Conservation (phyloP, 345 rosid genomes). For the Eucalyptus regnans region DNA sequence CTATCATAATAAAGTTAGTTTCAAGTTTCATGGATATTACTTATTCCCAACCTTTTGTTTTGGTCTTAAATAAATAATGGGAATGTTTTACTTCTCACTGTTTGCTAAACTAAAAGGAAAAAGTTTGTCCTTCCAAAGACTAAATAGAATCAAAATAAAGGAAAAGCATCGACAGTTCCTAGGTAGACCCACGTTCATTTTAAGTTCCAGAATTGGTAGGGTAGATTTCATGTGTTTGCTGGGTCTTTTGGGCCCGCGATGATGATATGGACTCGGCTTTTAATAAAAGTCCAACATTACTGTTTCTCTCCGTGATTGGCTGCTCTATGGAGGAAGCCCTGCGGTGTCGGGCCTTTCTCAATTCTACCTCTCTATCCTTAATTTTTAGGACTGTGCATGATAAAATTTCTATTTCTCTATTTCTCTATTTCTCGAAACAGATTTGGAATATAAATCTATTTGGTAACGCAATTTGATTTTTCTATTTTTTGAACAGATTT, state of each 20-base stretch:
- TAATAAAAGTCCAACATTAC: not conserved
- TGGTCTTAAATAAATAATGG: not conserved
- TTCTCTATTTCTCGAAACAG: accelerated
- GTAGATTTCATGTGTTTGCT: not conserved
- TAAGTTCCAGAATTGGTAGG: accelerated
- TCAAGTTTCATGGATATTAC: accelerated
- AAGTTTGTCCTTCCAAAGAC: not conserved
- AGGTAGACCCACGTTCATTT: accelerated
- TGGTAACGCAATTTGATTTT: too few relatives aligned
- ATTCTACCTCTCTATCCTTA: not conserved
- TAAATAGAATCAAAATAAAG: accelerated
- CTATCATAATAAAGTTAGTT: accelerated
- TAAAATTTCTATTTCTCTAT: too few relatives aligned
- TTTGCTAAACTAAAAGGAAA: not conserved
- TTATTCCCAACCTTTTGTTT: not conserved
- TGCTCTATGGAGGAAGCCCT: not conserved
- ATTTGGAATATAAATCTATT: too few relatives aligned
- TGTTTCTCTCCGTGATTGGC: not conserved
- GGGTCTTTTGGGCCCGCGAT: not conserved
- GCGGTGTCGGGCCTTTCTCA: not conserved
- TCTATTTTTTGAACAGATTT: too few relatives aligned
- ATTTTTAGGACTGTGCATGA: accelerated
- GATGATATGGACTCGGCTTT: not conserved
- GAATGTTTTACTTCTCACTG: accelerated
- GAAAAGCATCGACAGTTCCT: accelerated